Evolutionary conservation across 2,329 filamentous ascomycete genomes (phyloP), one percentile per base, ranked within the genome.

Genomic region (Raffaelea deltoideospora): DNA sequence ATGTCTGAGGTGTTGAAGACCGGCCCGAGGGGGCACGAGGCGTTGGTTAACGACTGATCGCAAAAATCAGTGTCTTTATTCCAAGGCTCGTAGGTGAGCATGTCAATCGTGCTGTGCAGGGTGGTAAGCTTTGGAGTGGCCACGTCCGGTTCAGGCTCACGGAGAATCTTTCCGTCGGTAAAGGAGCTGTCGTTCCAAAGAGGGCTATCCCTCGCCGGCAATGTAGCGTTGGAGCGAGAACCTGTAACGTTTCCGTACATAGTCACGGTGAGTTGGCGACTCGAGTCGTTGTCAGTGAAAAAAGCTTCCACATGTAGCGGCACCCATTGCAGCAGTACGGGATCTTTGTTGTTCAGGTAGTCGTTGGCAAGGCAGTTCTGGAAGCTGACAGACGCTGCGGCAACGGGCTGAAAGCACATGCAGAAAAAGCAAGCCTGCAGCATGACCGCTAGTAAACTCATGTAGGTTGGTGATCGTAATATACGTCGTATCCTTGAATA

Each of bases 191-290:
- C 63, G 3, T 47, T 53, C 82, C 85, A 84, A 33, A 64, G 59
- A 0, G 71, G 55, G 50, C 73, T 68, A 47, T 67, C 56, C 15
- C 67, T 57, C 1, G 70, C 49, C 24, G 84, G 85, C 37, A 85
- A 69, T 3, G 57, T 41, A n/a, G 63, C 60, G 11, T 58, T 51
- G 3, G 65, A 64, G 31, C 69, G 65, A 35, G 78, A 73, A 33
- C 90, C 90, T 9, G 79, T 82, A 22, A 96, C 85, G 56, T 96
- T 95, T 35, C 87, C 88, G 63, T 85, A 96, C 33, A 94, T 70
- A 2, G 76, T 90, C 38, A 95, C 63, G 43, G 72, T 75, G 34
- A 98, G 65, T n/a, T n/a, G n/a, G 29, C 67, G 72, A 51, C 87
- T 74, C 35, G 61, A 66, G 5, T 69, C 54, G 43, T 69, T 60